Base-by-base conservation (phyloP, 441 rosid species). In the Metrosideros polymorpha region DNA sequence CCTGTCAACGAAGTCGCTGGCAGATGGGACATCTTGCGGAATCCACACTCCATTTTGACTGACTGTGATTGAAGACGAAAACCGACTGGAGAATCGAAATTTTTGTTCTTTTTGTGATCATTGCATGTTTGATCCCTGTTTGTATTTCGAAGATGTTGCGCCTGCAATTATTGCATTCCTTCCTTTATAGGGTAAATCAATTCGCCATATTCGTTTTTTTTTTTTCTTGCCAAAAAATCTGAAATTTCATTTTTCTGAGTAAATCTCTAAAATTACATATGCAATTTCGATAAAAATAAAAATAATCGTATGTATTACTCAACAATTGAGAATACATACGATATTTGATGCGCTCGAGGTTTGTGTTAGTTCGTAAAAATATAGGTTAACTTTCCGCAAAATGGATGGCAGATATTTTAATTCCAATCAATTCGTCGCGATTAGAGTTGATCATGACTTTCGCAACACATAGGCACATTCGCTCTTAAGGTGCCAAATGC, bases 381-480 rank as follows among this genome's bases (percentile, higher is more conserved):
- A 1, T 32, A 32, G 19, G 45, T 19, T 35, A 35, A 66, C 47
- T 9, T 19, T 35, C 3, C 4, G 0, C 2, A 12, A 35, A 35
- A 35, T 4, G 27, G 27, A 10, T 66, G 25, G 6, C 14, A 19
- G 35, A 35, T 63, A 32, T 63, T 63, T 63, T 18, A 32, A 32
- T 25, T 63, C 42, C 25, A 15, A 61, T 30, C 4, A 6, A 15
- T 61, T 30, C 1, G 0, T 30, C 3, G 6, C 6, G 2, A 19
- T 32, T 35, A 35, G 13, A 66, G 12, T 35, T 9, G 1, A 3
- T 19, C 45, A 35, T 66, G 14, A 4, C 35, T 9, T 66, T 19
- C 1, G 2, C 25, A 32, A 32, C 6, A 13, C 59, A 4, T 19
- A 5, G 35, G 14, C 7, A 7, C 27, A 1, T 9, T 3, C 0